Evolutionary conservation across 1,284 basidiomycete genomes (phyloP).

Genomic region (Trichosporon asahii): DNA sequence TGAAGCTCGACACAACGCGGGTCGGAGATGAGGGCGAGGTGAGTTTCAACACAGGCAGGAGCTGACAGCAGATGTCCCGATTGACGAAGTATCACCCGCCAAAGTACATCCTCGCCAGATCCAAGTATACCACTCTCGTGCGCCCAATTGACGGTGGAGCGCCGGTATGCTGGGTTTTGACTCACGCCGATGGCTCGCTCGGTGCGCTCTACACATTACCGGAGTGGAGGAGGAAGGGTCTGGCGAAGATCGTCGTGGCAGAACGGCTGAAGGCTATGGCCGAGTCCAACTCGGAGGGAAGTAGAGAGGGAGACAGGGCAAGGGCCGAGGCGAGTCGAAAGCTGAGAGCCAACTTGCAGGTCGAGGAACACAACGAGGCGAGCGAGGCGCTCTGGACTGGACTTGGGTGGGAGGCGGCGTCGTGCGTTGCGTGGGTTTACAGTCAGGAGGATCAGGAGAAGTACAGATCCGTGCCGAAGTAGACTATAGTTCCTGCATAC

Average conservation of each 20-base stretch:
- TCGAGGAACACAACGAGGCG: slow-evolving; percentile 24
- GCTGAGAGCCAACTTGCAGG: slow-evolving; percentile 20
- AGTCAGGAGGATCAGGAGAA: background rate
- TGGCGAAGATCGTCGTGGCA: slow-evolving; percentile 28
- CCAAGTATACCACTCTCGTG: slow-evolving; percentile 22
- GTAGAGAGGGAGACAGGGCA: background rate
- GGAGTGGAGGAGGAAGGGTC: slow-evolving; percentile 26
- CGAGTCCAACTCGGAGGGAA: background rate
- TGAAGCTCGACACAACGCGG: slow-evolving; percentile 17
- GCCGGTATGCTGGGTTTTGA: slow-evolving; percentile 28
- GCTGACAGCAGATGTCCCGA: slow-evolving; percentile 17
- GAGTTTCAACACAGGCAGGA: slow-evolving; percentile 5
- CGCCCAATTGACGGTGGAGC: background rate
- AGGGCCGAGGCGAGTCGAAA: background rate
- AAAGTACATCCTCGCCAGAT: slow-evolving; percentile 25
- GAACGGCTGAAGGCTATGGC: slow-evolving; percentile 16
- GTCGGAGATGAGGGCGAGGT: slow-evolving; percentile 24
- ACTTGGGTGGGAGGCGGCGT: slow-evolving; percentile 26
- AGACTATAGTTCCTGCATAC: background rate
- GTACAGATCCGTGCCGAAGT: background rate
- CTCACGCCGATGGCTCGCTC: slow-evolving; percentile 28
- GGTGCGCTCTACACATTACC: slow-evolving; percentile 33
- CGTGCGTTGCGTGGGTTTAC: slow-evolving; percentile 25
- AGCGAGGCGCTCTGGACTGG: slow-evolving; percentile 27
- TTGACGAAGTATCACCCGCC: slow-evolving; percentile 14